These are phyloP conservation scores for Sporothrix brunneoviolacea DNA, from an alignment of 2,329 filamentous ascomycete genomes.

Conservation along the genomic window DNA sequence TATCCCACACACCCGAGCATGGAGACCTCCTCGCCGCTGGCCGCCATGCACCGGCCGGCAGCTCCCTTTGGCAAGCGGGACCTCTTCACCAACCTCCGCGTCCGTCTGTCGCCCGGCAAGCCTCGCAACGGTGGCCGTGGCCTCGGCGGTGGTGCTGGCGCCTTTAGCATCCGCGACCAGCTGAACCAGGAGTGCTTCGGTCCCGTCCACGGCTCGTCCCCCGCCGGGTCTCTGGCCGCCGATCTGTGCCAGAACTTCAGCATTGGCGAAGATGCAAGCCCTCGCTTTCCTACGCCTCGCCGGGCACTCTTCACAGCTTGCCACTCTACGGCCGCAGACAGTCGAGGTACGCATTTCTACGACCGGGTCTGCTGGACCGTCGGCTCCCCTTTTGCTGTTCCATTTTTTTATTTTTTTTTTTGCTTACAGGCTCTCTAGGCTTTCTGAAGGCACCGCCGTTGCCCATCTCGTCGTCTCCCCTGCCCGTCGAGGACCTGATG, in stretches of 20 bases:
- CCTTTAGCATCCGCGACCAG: constrained; percentile 75
- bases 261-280: constrained; percentile 75
- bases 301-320: constrained; percentile 76
- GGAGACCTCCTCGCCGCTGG: constrained; percentile 90
- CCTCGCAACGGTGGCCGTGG: constrained; percentile 39
- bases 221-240: constrained; percentile 81
- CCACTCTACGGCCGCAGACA: constrained; percentile 55
- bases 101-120: constrained; percentile 41
- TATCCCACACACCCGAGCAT: constrained; percentile 42
- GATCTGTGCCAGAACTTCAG: constrained; percentile 97
- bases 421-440: constrained; percentile 41
- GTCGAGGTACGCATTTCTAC: constrained; percentile 43
- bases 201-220: constrained; percentile 75
- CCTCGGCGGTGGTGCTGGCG: constrained; percentile 26
- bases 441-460: constrained; percentile 78
- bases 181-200: constrained; percentile 70
- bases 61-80: constrained; percentile 56
- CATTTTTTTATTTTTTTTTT: background rate
- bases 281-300: constrained; percentile 74
- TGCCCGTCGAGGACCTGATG: constrained; percentile 70
- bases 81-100: constrained; percentile 45
- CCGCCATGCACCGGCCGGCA: constrained; percentile 78
- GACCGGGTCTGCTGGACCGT: too few species aligned
- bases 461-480: constrained; percentile 71
- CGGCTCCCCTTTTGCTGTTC: background rate